A percentile compares a stretch with the other conserved stretches of the same genome.
These are phyloP conservation scores for Paecilomyces niveus DNA, from an alignment of 2,329 filamentous ascomycete species.

Conservation along the genomic window DNA sequence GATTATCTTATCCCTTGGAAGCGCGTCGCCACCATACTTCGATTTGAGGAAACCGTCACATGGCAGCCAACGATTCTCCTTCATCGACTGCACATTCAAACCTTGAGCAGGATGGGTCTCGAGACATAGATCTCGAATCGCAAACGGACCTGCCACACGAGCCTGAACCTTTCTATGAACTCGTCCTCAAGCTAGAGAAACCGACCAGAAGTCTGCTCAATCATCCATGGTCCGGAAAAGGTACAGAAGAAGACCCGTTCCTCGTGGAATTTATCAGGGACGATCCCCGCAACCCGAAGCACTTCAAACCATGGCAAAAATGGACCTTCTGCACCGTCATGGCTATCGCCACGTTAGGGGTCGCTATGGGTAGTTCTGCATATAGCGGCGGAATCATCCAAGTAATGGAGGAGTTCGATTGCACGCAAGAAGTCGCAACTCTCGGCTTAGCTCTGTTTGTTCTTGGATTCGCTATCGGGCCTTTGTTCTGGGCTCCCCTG, in stretches of 20 bases:
- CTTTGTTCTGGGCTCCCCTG: conserved; percentile 36
- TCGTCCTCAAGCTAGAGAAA: background rate
- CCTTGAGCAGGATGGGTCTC: background rate
- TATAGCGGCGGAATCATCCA: background rate
- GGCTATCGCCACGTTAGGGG: background rate
- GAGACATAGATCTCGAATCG: background rate
- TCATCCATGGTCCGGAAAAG: background rate
- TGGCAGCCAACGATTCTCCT: background rate
- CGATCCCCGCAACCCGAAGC: background rate
- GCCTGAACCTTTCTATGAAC: background rate
- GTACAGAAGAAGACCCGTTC: background rate
- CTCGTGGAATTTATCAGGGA: background rate
- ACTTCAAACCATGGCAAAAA: background rate
- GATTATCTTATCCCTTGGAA: background rate
- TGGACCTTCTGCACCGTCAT: background rate
- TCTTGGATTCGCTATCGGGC: conserved; percentile 29
- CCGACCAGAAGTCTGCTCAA: background rate
- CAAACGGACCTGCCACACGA: background rate
- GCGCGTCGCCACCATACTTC: background rate
- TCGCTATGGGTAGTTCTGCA: background rate
- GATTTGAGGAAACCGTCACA: background rate
- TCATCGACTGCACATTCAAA: background rate
- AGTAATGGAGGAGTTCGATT: conserved; percentile 7
- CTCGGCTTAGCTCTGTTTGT: conserved; percentile 43
- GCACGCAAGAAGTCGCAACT: conserved; percentile 39